phyloP scores from a whole-genome alignment of 2,329 filamentous ascomycete genomes.

The Fusarium virguliforme region DNA sequence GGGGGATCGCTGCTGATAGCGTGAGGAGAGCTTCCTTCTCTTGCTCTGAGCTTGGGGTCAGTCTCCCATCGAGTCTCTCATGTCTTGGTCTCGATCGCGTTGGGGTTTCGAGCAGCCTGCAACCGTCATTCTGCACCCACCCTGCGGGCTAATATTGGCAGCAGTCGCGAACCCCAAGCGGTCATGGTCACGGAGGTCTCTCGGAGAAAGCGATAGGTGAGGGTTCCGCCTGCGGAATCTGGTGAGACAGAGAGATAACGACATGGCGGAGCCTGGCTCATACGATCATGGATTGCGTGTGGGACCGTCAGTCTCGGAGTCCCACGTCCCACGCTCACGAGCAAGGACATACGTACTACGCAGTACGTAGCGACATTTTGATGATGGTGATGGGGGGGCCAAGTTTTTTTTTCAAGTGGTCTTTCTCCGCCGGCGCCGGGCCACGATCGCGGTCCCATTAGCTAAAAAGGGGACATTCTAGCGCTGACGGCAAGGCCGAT shows the following conservation, averaged over 20 bases:
- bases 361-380: slow-evolving; percentile 11
- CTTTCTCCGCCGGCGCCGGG: slow-evolving; percentile 7
- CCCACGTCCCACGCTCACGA: slow-evolving; percentile 5
- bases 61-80: background rate
- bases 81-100: background rate
- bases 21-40: background rate
- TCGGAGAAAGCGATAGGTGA: slow-evolving; percentile 32
- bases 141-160: slow-evolving; percentile 24
- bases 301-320: slow-evolving; percentile 14
- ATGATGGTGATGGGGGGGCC: background rate
- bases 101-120: background rate
- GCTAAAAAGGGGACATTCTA: slow-evolving; percentile 6
- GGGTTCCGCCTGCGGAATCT: slow-evolving; percentile 34
- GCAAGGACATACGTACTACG: slow-evolving; percentile 3
- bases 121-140: slow-evolving; percentile 15
- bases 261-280: slow-evolving; percentile 35
- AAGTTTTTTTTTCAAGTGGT: slow-evolving; percentile 8
- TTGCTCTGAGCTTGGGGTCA: background rate
- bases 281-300: slow-evolving; percentile 30
- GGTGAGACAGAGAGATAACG: slow-evolving; percentile 29
- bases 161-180: slow-evolving; percentile 23
- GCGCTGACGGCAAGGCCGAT: background rate
- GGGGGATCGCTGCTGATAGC: slow-evolving; percentile 1
- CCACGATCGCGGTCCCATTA: slow-evolving; percentile 12
- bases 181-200: slow-evolving; percentile 27